phyloP scores from a whole-genome alignment of 1,139 yeast genomes.

The Debaryomycetaceae sp. region DNA sequence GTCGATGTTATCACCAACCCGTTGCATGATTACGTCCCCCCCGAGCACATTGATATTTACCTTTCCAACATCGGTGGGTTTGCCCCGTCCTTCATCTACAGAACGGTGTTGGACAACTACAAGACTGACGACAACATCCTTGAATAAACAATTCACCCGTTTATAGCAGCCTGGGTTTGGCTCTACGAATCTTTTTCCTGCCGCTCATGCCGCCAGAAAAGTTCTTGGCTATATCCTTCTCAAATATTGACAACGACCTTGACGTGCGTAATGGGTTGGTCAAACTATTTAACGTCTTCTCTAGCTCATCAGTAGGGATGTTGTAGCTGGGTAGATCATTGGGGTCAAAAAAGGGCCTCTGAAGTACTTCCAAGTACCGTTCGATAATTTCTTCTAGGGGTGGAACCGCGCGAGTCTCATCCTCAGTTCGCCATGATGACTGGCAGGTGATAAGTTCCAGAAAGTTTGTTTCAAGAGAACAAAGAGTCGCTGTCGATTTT shows the following conservation, averaged over 20 bases:
- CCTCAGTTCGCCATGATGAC: too few species aligned
- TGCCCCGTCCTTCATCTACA: constrained; percentile 92
- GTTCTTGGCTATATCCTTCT: neutral
- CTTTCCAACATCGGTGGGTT: constrained; percentile 95
- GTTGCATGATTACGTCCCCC: constrained; percentile 85
- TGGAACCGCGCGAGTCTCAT: too few species aligned
- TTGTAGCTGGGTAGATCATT: too few species aligned
- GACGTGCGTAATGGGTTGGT: constrained; percentile 4
- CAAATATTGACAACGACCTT: constrained; percentile 1
- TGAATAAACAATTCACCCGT: constrained; percentile 17
- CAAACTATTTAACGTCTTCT: neutral
- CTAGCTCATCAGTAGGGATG: neutral
- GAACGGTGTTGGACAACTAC: constrained; percentile 93
- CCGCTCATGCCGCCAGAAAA: constrained; percentile 1
- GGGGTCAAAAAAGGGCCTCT: too few species aligned
- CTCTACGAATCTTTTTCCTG: constrained; percentile 2
- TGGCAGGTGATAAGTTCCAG: too few species aligned
- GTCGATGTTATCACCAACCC: constrained; percentile 85
- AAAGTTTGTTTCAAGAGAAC: too few species aligned
- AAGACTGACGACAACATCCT: constrained; percentile 75
- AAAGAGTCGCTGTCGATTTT: too few species aligned
- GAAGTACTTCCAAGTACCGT: too few species aligned
- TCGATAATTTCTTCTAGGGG: too few species aligned
- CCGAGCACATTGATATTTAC: constrained; percentile 90
- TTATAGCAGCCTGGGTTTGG: neutral